A percentile compares a stretch with the other conserved stretches of the same genome.
phyloP scores from a whole-genome alignment of 257 asterid genomes.

The Phtheirospermum japonicum region DNA sequence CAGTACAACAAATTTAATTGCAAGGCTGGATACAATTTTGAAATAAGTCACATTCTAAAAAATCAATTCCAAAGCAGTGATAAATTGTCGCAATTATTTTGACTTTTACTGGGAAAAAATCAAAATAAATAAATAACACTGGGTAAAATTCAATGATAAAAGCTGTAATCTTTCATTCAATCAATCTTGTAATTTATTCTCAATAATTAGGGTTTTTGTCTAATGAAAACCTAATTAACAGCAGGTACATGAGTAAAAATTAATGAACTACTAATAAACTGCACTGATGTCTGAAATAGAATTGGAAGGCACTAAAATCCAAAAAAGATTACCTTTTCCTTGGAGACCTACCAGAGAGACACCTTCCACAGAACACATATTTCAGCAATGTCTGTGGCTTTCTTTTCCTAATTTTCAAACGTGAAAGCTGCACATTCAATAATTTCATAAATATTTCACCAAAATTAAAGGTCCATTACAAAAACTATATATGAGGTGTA shows the following conservation, averaged over 20 bases:
- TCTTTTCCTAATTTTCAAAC: conserved; percentile 63
- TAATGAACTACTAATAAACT: neutral
- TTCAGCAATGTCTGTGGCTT: conserved; percentile 58
- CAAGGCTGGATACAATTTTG: too few relatives aligned
- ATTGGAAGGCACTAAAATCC: neutral
- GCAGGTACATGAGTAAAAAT: conserved; percentile 19
- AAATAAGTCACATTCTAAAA: too few relatives aligned
- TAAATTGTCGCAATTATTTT: too few relatives aligned
- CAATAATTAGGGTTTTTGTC: conserved; percentile 22
- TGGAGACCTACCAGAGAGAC: conserved; percentile 65
- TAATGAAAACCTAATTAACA: conserved; percentile 37
- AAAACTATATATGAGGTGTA: too few relatives aligned
- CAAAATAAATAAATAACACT: too few relatives aligned
- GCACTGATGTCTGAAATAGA: neutral
- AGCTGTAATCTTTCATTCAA: conserved; percentile 14
- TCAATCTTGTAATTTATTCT: conserved; percentile 35
- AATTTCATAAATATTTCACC: neutral
- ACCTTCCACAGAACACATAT: conserved; percentile 73
- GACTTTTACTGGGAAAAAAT: too few relatives aligned
- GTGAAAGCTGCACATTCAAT: conserved; percentile 57
- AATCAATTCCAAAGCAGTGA: too few relatives aligned
- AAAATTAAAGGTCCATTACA: too few relatives aligned
- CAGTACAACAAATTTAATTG: too few relatives aligned
- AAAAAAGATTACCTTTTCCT: conserved; percentile 40
- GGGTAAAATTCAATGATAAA: neutral